These are phyloP conservation scores for Fusarium irregulare DNA, from an alignment of 2,329 filamentous ascomycete genomes.

Conservation along the genomic window DNA sequence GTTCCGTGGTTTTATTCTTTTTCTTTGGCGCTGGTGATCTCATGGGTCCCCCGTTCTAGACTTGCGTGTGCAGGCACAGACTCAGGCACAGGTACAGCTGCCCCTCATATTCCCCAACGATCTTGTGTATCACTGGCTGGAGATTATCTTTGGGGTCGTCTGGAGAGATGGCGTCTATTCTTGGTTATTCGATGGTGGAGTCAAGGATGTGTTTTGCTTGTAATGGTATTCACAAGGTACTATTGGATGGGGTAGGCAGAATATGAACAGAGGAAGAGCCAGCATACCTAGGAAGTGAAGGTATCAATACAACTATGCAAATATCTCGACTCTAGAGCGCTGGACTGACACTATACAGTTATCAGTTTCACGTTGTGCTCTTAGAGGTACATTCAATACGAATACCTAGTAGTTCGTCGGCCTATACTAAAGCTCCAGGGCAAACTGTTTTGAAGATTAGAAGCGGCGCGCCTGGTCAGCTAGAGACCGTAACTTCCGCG, in stretches of 20 bases:
- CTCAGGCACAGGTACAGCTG: slow-evolving; percentile 5
- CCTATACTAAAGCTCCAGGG: neutral
- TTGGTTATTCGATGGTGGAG: slow-evolving; percentile 3
- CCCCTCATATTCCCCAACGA: slow-evolving; percentile 33
- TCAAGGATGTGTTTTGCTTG: neutral
- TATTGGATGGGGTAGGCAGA: neutral
- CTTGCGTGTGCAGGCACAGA: slow-evolving; percentile 21
- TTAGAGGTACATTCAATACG: neutral
- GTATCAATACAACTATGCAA: neutral
- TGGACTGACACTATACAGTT: neutral
- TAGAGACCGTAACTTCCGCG: neutral
- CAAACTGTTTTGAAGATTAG: neutral
- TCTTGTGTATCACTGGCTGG: slow-evolving; percentile 32
- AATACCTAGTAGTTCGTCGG: neutral
- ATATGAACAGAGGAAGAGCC: neutral
- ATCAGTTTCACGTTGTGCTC: neutral
- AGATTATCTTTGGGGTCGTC: slow-evolving; percentile 20
- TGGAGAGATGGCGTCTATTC: slow-evolving; percentile 14
- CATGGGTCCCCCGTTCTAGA: slow-evolving; percentile 29
- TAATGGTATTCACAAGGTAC: neutral
- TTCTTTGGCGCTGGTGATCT: slow-evolving; percentile 24
- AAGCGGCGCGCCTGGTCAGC: neutral
- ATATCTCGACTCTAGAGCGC: neutral
- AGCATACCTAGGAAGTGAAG: neutral
- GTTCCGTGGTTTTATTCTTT: slow-evolving; percentile 10